Conservation (phyloP, 805 yeast genomes). For the Candida vaughaniae region DNA sequence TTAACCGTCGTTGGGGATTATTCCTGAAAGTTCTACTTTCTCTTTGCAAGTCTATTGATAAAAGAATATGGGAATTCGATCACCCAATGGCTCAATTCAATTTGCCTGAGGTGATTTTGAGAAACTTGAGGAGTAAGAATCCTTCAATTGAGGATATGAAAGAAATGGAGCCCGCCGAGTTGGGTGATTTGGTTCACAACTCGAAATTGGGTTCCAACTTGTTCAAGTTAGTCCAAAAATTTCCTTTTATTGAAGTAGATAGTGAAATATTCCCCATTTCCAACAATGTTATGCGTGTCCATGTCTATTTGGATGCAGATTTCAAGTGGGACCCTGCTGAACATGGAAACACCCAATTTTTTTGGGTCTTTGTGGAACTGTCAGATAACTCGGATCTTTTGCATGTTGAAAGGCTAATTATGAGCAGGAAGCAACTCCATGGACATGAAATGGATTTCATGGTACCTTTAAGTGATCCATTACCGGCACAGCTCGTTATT, state of each 20-base stretch:
- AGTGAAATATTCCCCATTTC: conserved; percentile 91
- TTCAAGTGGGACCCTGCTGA: conserved; percentile 80
- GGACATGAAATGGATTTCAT: conserved; percentile 82
- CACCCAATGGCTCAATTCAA: conserved; percentile 91
- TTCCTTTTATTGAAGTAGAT: conserved; percentile 73
- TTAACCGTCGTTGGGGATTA: conserved; percentile 89
- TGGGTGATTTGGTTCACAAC: conserved; percentile 91
- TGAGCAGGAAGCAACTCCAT: conserved; percentile 56
- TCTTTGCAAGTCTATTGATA: conserved; percentile 83
- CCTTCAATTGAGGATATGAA: conserved; percentile 71
- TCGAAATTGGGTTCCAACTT: conserved; percentile 65
- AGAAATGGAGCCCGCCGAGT: conserved; percentile 69
- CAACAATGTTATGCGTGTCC: conserved; percentile 78
- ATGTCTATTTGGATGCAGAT: conserved; percentile 66
- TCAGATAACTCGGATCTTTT: conserved; percentile 69
- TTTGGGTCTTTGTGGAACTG: conserved; percentile 93
- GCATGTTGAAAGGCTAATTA: conserved; percentile 78
- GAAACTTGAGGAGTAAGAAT: conserved; percentile 59
- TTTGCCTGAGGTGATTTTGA: conserved; percentile 62
- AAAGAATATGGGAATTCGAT: conserved; percentile 81
- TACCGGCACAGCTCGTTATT: conserved; percentile 86
- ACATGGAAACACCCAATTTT: conserved; percentile 83
- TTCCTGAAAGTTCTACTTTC: conserved; percentile 73
- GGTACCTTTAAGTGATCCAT: conserved; percentile 85
- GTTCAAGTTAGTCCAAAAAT: conserved; percentile 58